Evolutionary conservation across 2,329 filamentous ascomycete genomes (phyloP).

Genomic region (Colletotrichum eleusines): DNA sequence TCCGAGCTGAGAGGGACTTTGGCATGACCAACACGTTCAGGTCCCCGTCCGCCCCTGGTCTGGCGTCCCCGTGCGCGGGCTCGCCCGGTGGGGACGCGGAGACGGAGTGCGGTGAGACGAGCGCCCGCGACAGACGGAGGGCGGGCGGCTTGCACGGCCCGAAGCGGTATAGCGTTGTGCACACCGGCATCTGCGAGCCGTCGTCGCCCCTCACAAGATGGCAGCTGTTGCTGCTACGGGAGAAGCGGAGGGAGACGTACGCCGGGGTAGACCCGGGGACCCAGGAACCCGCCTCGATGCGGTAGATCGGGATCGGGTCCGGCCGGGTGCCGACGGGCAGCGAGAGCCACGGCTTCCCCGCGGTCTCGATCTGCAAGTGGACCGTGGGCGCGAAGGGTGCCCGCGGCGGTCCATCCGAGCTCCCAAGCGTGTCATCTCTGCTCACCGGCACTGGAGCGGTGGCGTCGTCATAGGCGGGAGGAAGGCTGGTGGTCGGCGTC

Average conservation of each 20-base stretch:
- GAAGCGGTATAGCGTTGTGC: slow-evolving; percentile 67
- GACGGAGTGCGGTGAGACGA: too few relatives aligned
- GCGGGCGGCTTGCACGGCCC: slow-evolving; percentile 65
- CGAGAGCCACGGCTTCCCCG: slow-evolving; percentile 58
- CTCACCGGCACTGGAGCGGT: slow-evolving; percentile 17
- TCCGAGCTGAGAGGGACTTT: slow-evolving; percentile 60
- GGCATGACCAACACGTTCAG: slow-evolving; percentile 46
- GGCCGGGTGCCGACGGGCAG: slow-evolving; percentile 54
- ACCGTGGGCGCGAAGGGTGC: slow-evolving; percentile 56
- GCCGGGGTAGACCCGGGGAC: slow-evolving; percentile 35
- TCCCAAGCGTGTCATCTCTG: not conserved
- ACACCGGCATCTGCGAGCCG: slow-evolving; percentile 50
- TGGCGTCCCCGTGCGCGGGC: too few relatives aligned
- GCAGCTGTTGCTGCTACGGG: slow-evolving; percentile 60
- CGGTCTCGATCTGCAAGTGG: slow-evolving; percentile 62
- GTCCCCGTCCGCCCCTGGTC: slow-evolving; percentile 42
- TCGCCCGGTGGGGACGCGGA: slow-evolving; percentile 34
- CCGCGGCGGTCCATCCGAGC: slow-evolving; percentile 15
- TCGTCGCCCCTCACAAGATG: slow-evolving; percentile 59
- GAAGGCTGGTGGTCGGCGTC: slow-evolving; percentile 26
- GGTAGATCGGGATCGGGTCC: slow-evolving; percentile 58
- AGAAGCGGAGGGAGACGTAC: slow-evolving; percentile 65
- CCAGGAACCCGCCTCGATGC: slow-evolving; percentile 50
- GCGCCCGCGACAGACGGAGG: slow-evolving; percentile 50
- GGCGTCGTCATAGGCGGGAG: slow-evolving; percentile 49